phyloP scores from a whole-genome alignment of 1,139 yeast species.

The Arxiozyma heterogenica region DNA sequence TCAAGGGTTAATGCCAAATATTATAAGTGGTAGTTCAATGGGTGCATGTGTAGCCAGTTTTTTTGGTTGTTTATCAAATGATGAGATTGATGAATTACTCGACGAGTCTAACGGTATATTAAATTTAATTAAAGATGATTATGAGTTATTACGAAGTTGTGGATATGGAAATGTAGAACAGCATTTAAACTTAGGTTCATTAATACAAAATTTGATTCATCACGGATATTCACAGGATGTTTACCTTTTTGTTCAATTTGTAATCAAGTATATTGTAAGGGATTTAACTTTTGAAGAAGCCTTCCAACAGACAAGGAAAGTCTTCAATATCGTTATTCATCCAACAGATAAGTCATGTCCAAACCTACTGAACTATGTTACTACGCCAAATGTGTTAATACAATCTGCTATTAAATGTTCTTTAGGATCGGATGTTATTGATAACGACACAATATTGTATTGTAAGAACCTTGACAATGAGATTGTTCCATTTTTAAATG shows the following conservation, averaged over 20 bases:
- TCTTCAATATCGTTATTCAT: conserved; percentile 81
- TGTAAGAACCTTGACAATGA: conserved; percentile 61
- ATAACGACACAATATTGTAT: conserved; percentile 52
- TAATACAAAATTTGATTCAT: conserved; percentile 55
- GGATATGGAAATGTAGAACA: conserved; percentile 49
- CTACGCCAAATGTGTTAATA: conserved; percentile 88
- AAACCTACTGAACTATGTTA: conserved; percentile 72
- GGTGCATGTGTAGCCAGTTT: conserved; percentile 90
- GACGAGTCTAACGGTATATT: conserved; percentile 26
- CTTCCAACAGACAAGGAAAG: conserved; percentile 71
- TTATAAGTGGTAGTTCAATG: conserved; percentile 87
- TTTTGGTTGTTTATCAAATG: conserved; percentile 55
- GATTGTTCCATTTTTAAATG: conserved; percentile 36
- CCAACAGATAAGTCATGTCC: conserved; percentile 67
- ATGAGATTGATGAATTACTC: conserved; percentile 27
- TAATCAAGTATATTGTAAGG: conserved; percentile 59
- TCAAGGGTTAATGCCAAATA: conserved; percentile 68
- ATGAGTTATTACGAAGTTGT: conserved; percentile 37
- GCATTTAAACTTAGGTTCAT: conserved; percentile 55
- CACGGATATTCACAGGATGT: conserved; percentile 85
- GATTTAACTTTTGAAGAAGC: conserved; percentile 91
- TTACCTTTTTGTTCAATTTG: conserved; percentile 67
- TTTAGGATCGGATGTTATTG: conserved; percentile 54
- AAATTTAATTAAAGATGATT: conserved; percentile 34
- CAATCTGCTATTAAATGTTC: conserved; percentile 65